These are phyloP conservation scores for Linnemannia zychae DNA, from an alignment of 192 early-diverging fungal genomes.

Conservation along the genomic window DNA sequence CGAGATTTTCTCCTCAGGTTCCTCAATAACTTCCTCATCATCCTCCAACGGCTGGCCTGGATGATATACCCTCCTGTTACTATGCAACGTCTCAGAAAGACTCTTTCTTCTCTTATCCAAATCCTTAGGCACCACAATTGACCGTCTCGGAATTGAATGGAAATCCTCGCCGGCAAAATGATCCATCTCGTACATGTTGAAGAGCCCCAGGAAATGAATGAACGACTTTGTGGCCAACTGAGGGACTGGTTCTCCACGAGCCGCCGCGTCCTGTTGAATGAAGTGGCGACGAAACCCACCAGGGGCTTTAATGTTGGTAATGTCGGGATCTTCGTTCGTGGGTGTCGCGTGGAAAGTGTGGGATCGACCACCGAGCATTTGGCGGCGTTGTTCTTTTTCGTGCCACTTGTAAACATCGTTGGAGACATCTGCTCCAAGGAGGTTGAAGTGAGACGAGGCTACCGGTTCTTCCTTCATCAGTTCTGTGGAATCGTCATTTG, in stretches of 20 bases:
- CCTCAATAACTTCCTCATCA: constrained; percentile 42
- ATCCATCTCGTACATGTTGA: constrained; percentile 58
- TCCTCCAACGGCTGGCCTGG: constrained; percentile 21
- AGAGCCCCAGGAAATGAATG: constrained; percentile 39
- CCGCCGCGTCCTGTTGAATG: constrained; percentile 71
- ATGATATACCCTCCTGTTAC: constrained; percentile 16
- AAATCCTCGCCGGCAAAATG: constrained; percentile 66
- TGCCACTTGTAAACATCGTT: constrained; percentile 61
- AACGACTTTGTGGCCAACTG: constrained; percentile 52
- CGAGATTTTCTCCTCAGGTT: constrained; percentile 44
- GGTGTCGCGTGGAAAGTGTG: constrained; percentile 32
- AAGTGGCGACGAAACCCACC: constrained; percentile 90
- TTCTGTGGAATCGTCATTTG: not conserved
- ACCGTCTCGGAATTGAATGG: constrained; percentile 24
- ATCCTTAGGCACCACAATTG: constrained; percentile 38
- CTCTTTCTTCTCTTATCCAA: constrained; percentile 31
- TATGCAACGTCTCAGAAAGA: not conserved
- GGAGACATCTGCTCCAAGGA: constrained; percentile 54
- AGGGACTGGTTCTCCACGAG: constrained; percentile 67
- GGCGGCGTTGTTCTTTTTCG: constrained; percentile 31
- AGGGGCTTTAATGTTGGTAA: constrained; percentile 73
- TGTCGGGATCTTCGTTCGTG: constrained; percentile 29
- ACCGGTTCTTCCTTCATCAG: constrained; percentile 1
- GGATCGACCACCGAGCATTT: constrained; percentile 34
- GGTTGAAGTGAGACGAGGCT: constrained; percentile 42